Percentiles rank a stretch among this genome's conserved stretches.
phyloP scores from a whole-genome alignment of 2,329 filamentous ascomycete species.

The Aspergillus texensis region DNA sequence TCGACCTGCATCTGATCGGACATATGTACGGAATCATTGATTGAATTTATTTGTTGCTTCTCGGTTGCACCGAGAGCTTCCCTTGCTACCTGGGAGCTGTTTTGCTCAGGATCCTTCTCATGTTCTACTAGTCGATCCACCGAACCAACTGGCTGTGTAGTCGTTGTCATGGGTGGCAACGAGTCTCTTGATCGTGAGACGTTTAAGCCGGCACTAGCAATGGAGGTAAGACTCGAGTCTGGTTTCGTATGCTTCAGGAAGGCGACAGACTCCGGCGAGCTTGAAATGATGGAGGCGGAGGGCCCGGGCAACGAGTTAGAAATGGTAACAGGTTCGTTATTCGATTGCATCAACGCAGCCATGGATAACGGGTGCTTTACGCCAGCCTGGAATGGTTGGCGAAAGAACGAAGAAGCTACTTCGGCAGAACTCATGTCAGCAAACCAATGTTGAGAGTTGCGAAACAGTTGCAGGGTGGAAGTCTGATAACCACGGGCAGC shows the following conservation, averaged over 20 bases:
- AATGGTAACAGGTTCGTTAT: constrained; percentile 43
- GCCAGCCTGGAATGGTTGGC: constrained; percentile 35
- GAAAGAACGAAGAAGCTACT: constrained; percentile 35
- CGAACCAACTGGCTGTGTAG: constrained; percentile 61
- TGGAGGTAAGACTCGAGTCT: constrained; percentile 43
- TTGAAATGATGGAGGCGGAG: constrained; percentile 33
- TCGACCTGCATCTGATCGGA: constrained; percentile 50
- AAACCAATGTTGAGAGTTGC: constrained; percentile 3
- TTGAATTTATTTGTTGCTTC: constrained; percentile 38
- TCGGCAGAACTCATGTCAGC: constrained; percentile 41
- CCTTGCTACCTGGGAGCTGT: constrained; percentile 44
- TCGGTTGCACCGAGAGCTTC: constrained; percentile 44
- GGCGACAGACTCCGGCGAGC: constrained; percentile 33
- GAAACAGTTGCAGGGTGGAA: neutral
- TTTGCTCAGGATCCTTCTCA: constrained; percentile 37
- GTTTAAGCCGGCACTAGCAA: constrained; percentile 47
- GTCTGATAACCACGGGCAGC: neutral
- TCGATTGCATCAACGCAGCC: constrained; percentile 47
- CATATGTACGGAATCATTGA: constrained; percentile 55
- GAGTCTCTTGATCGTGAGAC: constrained; percentile 41
- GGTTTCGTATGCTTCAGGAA: constrained; percentile 41
- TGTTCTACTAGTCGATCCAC: constrained; percentile 34
- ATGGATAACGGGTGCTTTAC: constrained; percentile 40
- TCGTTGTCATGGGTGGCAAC: constrained; percentile 45
- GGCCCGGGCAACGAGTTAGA: constrained; percentile 38